Evolutionary conservation across 2,329 filamentous ascomycete genomes (phyloP).

Genomic region (Ambrosiella beaveri): DNA sequence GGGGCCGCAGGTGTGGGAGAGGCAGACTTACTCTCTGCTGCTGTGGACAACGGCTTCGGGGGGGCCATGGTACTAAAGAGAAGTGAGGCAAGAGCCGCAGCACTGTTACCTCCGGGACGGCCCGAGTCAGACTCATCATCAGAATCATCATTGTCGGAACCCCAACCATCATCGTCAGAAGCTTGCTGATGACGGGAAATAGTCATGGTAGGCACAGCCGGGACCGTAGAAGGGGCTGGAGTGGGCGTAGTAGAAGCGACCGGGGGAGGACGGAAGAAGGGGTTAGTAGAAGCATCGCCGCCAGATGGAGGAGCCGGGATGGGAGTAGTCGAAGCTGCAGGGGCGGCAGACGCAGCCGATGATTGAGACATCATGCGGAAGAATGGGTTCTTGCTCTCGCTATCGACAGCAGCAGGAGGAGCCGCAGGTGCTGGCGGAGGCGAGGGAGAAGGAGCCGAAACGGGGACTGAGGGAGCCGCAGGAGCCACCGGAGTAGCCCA

Average conservation of each 20-base stretch:
- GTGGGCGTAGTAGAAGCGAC: constrained; percentile 20
- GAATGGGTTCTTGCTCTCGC: constrained; percentile 87
- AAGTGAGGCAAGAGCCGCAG: constrained; percentile 83
- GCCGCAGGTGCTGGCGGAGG: constrained; percentile 36
- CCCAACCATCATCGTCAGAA: constrained; percentile 66
- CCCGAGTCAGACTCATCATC: constrained; percentile 64
- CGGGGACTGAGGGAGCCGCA: constrained; percentile 28
- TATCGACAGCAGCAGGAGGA: constrained; percentile 34
- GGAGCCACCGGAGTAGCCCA: constrained; percentile 24
- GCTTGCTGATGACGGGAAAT: constrained; percentile 45
- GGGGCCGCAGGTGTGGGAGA: constrained; percentile 22
- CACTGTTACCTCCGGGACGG: constrained; percentile 60
- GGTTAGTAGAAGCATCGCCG: constrained; percentile 64
- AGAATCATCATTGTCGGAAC: constrained; percentile 45
- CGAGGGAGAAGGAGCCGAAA: constrained; percentile 26
- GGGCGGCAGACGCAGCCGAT: constrained; percentile 24
- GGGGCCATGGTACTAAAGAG: constrained; percentile 95
- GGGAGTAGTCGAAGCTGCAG: constrained; percentile 21
- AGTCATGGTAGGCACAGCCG: constrained; percentile 28
- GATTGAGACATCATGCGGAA: constrained; percentile 71
- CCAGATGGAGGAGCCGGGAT: constrained; percentile 26
- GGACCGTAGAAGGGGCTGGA: constrained; percentile 24
- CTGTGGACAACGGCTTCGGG: constrained; percentile 70
- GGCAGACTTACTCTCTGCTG: constrained; percentile 52
- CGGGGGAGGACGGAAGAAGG: constrained; percentile 48